A percentile compares a stretch with the other conserved stretches of the same genome.
phyloP scores from a whole-genome alignment of 306 rosid genomes.

The Neltuma alba region DNA sequence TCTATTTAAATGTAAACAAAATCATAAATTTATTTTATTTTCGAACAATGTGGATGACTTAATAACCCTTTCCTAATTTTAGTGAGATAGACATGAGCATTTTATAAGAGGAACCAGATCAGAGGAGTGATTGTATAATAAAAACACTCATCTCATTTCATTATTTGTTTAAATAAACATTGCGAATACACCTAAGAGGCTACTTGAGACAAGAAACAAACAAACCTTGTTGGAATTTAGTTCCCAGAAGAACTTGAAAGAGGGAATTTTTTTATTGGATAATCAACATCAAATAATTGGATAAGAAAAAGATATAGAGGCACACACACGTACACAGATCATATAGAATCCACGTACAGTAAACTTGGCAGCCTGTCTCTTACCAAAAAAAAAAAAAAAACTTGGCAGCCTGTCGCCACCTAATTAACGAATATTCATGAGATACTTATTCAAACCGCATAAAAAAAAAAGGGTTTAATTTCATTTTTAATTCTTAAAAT shows the following conservation, averaged over 20 bases:
- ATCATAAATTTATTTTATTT: too few species aligned
- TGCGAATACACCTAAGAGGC: constrained; percentile 17
- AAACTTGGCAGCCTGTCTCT: constrained; percentile 35
- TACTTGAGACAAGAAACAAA: constrained; percentile 36
- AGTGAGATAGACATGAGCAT: too few species aligned
- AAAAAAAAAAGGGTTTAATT: too few species aligned
- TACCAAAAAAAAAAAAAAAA: too few species aligned
- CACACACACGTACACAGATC: background rate
- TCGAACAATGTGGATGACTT: too few species aligned
- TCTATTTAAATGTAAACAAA: too few species aligned
- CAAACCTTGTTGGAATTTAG: constrained; percentile 38
- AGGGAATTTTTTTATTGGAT: constrained; percentile 4
- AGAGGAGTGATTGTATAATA: background rate
- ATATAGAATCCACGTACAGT: constrained; percentile 18
- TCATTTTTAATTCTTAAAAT: too few species aligned
- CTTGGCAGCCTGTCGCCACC: constrained; percentile 36
- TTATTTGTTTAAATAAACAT: background rate
- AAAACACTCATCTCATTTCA: background rate
- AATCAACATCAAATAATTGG: background rate
- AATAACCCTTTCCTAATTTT: too few species aligned
- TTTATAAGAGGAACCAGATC: too few species aligned
- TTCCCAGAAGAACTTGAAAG: constrained; percentile 21
- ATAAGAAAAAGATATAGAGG: background rate
- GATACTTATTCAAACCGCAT: too few species aligned
- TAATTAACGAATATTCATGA: constrained; percentile 23